A percentile compares a stretch with the other conserved stretches of the same genome.
phyloP scores from a whole-genome alignment of 176 grass and related monocot genomes.

The Triticum monococcum region DNA sequence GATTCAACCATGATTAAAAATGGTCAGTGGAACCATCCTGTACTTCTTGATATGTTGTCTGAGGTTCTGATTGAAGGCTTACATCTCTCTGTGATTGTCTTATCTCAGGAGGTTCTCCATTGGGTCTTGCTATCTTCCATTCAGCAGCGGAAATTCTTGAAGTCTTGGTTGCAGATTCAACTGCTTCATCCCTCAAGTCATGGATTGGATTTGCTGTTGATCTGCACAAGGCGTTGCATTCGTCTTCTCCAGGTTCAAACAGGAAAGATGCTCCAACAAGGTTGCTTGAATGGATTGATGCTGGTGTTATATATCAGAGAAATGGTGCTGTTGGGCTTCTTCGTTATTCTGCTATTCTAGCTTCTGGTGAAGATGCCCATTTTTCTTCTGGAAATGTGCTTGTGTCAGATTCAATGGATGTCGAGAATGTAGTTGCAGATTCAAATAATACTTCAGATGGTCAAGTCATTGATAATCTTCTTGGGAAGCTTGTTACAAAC shows the following conservation, averaged over 20 bases:
- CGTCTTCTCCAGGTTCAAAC: conserved; percentile 91
- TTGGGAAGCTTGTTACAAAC: conserved; percentile 81
- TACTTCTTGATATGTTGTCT: conserved; percentile 25
- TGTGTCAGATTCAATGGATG: conserved; percentile 92
- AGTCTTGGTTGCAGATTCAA: conserved; percentile 90
- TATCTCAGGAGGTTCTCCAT: conserved; percentile 66
- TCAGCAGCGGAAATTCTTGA: conserved; percentile 92
- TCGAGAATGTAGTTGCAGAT: conserved; percentile 88
- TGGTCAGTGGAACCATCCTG: conserved; percentile 41
- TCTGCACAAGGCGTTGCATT: conserved; percentile 93
- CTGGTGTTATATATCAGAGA: conserved; percentile 94
- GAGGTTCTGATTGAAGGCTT: conserved; percentile 18
- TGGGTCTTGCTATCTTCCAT: conserved; percentile 94
- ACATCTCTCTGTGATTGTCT: conserved; percentile 16
- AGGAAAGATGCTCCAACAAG: conserved; percentile 90
- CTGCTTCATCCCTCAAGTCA: conserved; percentile 78
- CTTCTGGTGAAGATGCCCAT: conserved; percentile 94
- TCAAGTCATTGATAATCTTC: conserved; percentile 87
- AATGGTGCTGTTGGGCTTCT: conserved; percentile 87
- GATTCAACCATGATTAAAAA: conserved; percentile 60
- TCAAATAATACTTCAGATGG: conserved; percentile 67
- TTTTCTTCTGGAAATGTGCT: conserved; percentile 85
- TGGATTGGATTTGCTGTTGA: conserved; percentile 92
- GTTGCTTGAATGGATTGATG: conserved; percentile 97
- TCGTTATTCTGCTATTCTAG: conserved; percentile 86